These are phyloP conservation scores for Cyamopsis tetragonoloba DNA, from an alignment of 306 rosid genomes.

Conservation along the genomic window DNA sequence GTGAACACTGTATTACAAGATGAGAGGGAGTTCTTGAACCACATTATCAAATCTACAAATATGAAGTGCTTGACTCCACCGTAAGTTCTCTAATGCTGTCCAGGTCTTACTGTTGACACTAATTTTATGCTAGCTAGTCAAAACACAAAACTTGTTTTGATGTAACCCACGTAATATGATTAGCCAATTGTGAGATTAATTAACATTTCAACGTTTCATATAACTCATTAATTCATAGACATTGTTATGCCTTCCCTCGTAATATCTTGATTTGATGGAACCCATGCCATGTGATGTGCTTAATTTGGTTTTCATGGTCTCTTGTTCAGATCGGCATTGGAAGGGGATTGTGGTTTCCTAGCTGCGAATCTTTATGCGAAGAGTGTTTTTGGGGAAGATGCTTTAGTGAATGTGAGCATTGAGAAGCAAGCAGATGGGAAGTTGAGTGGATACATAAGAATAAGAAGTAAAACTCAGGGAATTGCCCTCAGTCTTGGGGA, in stretches of 20 bases:
- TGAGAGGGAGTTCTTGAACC: slow-evolving; percentile 78
- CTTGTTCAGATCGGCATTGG: slow-evolving; percentile 75
- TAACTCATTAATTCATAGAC: neutral
- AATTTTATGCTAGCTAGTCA: slow-evolving; percentile 12
- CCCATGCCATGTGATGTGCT: slow-evolving; percentile 6
- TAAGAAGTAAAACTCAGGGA: slow-evolving; percentile 99
- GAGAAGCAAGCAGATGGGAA: slow-evolving; percentile 88
- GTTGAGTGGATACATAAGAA: slow-evolving; percentile 93
- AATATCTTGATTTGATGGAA: neutral
- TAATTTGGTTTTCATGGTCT: slow-evolving; percentile 13
- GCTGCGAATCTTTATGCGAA: slow-evolving; percentile 95
- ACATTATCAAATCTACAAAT: slow-evolving; percentile 77
- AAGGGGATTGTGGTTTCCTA: slow-evolving; percentile 95
- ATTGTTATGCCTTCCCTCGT: no score
- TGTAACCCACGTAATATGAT: no score
- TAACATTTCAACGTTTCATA: neutral
- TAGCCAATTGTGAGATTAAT: neutral
- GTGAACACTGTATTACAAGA: slow-evolving; percentile 73
- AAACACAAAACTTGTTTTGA: no score
- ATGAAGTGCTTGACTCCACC: slow-evolving; percentile 91
- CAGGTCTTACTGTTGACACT: slow-evolving; percentile 3
- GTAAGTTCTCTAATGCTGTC: slow-evolving; percentile 43
- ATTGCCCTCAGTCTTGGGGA: slow-evolving; percentile 98
- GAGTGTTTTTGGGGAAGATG: slow-evolving; percentile 99
- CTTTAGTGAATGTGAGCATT: slow-evolving; percentile 88